phyloP scores from a whole-genome alignment of 225 moss, liverwort and hornwort genomes.

The Rhytidiadelphus loreus region DNA sequence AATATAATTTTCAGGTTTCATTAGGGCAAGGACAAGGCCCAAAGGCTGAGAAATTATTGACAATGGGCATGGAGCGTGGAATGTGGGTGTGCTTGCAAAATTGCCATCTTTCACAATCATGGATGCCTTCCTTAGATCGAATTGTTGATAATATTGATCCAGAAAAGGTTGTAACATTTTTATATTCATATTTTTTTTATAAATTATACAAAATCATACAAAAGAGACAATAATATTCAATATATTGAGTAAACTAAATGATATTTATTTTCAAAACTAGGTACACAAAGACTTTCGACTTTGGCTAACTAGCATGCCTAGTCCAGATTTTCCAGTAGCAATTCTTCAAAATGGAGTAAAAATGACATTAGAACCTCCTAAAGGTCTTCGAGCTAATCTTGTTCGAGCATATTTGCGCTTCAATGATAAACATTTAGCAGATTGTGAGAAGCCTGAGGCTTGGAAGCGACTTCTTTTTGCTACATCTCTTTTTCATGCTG shows the following conservation, averaged over 20 bases:
- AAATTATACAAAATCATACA: neutral
- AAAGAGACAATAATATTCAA: too few species aligned
- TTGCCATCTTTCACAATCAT: constrained; percentile 85
- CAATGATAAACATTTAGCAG: constrained; percentile 57
- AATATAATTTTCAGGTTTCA: constrained; percentile 29
- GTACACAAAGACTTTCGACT: constrained; percentile 81
- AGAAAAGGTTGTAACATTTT: constrained; percentile 27
- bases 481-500: constrained; percentile 72
- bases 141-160: constrained; percentile 68
- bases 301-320: constrained; percentile 88
- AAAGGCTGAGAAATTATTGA: constrained; percentile 68
- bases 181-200: neutral
- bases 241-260: too few species aligned
- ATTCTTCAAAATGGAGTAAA: constrained; percentile 87
- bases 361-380: constrained; percentile 87
- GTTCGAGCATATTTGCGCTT: constrained; percentile 65
- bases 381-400: constrained; percentile 72
- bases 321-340: constrained; percentile 65
- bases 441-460: constrained; percentile 67
- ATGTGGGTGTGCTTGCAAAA: constrained; percentile 97
- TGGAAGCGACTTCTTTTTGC: constrained; percentile 77
- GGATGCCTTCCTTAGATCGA: constrained; percentile 77
- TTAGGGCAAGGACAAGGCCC: constrained; percentile 87
- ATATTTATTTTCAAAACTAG: neutral
- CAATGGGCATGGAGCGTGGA: constrained; percentile 82